Percentiles rank a stretch among this genome's conserved stretches.
phyloP scores from a whole-genome alignment of 1,139 yeast genomes.

The Meyerozyma guilliermondii region DNA sequence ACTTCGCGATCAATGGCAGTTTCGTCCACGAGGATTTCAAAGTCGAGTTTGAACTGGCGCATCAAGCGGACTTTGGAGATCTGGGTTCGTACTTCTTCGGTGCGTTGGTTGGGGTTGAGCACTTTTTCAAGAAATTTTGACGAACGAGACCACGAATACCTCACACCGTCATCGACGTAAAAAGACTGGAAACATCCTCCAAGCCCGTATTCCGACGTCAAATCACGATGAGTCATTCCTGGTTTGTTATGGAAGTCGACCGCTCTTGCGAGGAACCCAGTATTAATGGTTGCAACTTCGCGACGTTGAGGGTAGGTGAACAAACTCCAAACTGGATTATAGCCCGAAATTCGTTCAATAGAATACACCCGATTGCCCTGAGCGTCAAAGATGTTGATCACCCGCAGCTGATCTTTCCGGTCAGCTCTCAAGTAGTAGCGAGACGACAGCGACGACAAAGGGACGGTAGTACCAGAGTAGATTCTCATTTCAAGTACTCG shows the following conservation, averaged over 20 bases:
- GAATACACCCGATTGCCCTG: conserved; percentile 39
- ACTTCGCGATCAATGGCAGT: conserved; percentile 40
- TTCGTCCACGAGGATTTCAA: conserved; percentile 51
- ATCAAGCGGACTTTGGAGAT: conserved; percentile 51
- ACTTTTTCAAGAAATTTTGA: conserved; percentile 48
- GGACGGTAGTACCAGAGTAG: conserved; percentile 32
- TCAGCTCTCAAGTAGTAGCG: conserved; percentile 45
- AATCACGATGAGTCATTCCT: conserved; percentile 41
- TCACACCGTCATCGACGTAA: conserved; percentile 46
- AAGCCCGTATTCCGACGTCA: conserved; percentile 27
- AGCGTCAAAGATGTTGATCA: conserved; percentile 45
- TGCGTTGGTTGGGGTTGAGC: conserved; percentile 50
- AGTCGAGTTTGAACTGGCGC: conserved; percentile 57
- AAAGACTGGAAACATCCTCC: conserved; percentile 38
- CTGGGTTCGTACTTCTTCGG: conserved; percentile 48
- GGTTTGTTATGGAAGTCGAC: conserved; percentile 48
- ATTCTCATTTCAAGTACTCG: conserved; percentile 29
- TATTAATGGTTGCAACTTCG: conserved; percentile 48
- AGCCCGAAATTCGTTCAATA: conserved; percentile 46
- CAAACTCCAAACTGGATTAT: conserved; percentile 51
- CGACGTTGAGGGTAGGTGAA: conserved; percentile 38
- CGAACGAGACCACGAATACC: conserved; percentile 51
- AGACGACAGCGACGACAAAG: conserved; percentile 34
- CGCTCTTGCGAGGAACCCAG: conserved; percentile 41
- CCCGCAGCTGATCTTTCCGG: conserved; percentile 38